A percentile compares a stretch with the other conserved stretches of the same genome.
Evolutionary conservation across 768 basidiomycete genomes (phyloP).

Genomic region (Phanerodontia chrysosporium): DNA sequence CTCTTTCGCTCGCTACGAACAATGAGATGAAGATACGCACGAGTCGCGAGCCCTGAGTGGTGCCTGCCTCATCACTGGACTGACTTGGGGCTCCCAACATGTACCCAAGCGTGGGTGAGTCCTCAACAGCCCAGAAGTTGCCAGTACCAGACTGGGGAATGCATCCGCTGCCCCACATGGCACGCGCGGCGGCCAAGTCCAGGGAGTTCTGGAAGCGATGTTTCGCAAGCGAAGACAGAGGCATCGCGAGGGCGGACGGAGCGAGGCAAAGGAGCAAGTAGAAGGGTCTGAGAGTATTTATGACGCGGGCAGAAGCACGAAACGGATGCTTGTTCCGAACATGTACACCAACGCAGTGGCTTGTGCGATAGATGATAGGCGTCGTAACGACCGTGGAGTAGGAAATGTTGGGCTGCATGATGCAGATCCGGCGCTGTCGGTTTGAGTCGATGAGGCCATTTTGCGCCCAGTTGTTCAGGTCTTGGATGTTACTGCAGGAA

Average conservation of each 20-base stretch:
- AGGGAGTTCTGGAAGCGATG: slow-evolving; percentile 23
- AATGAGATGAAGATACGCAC: slow-evolving; percentile 2
- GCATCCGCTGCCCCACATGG: slow-evolving; percentile 20
- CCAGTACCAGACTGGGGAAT: slow-evolving; percentile 22
- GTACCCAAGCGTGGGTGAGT: slow-evolving; percentile 17
- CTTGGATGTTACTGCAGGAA: no score
- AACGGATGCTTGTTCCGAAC: not conserved
- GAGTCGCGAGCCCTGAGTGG: slow-evolving; percentile 5
- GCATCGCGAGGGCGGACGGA: slow-evolving; percentile 15
- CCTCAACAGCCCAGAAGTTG: slow-evolving; percentile 26
- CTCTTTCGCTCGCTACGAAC: no score
- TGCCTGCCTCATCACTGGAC: not conserved
- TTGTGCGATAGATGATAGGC: slow-evolving; percentile 16
- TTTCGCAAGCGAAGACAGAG: slow-evolving; percentile 14
- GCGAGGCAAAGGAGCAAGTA: not conserved
- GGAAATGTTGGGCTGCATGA: no score
- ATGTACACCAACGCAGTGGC: slow-evolving; percentile 10
- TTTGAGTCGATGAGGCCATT: no score
- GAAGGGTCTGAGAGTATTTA: slow-evolving; percentile 11
- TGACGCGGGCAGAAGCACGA: not conserved
- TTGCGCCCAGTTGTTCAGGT: no score
- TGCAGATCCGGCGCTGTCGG: no score
- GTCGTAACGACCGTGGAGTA: slow-evolving; percentile 10
- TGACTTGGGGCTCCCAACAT: slow-evolving; percentile 6
- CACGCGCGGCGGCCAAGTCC: slow-evolving; percentile 28